phyloP scores from a whole-genome alignment of 192 early-diverging fungal species.

The Radiomyces spectabilis region DNA sequence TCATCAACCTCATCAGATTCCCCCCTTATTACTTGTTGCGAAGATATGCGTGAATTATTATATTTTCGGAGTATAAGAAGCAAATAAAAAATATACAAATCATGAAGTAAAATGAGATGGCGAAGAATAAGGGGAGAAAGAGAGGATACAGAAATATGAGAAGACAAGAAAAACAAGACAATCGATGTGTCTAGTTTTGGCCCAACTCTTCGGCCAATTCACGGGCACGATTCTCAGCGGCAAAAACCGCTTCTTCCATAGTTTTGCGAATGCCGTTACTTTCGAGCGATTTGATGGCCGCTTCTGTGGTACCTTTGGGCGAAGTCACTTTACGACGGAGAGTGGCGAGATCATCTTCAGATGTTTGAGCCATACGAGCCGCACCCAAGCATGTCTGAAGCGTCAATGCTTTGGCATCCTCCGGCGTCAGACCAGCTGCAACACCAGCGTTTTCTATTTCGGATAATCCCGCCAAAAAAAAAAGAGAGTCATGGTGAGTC shows the following conservation, averaged over 20 bases:
- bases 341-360: conserved; percentile 60
- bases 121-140: no score
- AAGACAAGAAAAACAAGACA: conserved; percentile 2
- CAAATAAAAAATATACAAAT: no score
- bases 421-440: conserved; percentile 62
- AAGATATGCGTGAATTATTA: no score
- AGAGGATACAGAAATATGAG: no score
- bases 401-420: conserved; percentile 71
- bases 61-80: no score
- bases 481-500: background rate
- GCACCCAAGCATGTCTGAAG: conserved; percentile 91
- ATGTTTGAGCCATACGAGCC: conserved; percentile 72
- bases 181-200: conserved; percentile 12
- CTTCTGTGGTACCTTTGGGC: conserved; percentile 91
- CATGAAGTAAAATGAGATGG: no score
- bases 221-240: conserved; percentile 60
- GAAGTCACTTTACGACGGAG: conserved; percentile 85
- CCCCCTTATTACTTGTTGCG: no score
- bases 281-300: conserved; percentile 75
- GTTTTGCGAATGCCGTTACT: conserved; percentile 43
- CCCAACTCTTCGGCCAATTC: conserved; percentile 60
- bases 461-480: conserved; percentile 76
- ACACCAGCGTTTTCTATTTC: conserved; percentile 72
- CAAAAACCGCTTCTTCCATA: conserved; percentile 50
- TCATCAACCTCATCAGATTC: no score